Percentiles rank a stretch among this genome's conserved stretches.
Evolutionary conservation across 495 filamentous ascomycete species (phyloP).

Genomic region (Xylaria castorea): DNA sequence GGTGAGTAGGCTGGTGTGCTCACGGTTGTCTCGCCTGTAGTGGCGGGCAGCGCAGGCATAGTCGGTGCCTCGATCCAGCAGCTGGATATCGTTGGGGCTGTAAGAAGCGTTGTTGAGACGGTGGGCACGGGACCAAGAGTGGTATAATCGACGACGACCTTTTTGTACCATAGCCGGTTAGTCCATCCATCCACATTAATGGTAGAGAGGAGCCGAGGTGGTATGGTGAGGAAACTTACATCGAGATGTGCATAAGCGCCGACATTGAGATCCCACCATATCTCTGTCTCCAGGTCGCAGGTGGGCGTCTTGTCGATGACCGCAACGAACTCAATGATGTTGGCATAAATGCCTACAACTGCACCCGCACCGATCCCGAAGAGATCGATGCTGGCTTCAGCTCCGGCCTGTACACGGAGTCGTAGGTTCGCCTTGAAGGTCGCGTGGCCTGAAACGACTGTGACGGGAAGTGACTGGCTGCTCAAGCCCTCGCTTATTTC

Average conservation of each 20-base stretch:
- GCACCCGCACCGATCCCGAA: conserved; percentile 43
- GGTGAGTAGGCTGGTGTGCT: neutral
- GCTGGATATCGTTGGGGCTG: conserved; percentile 33
- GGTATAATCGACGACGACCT: conserved; percentile 39
- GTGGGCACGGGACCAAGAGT: conserved; percentile 40
- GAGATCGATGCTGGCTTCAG: conserved; percentile 32
- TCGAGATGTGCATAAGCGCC: conserved; percentile 39
- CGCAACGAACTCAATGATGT: conserved; percentile 44
- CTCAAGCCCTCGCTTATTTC: conserved; percentile 37
- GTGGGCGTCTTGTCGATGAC: conserved; percentile 35
- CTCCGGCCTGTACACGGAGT: conserved; percentile 43
- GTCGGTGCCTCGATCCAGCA: conserved; percentile 31
- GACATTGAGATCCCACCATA: conserved; percentile 41
- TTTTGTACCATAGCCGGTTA: neutral
- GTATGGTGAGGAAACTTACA: conserved; percentile 10
- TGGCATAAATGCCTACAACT: conserved; percentile 42
- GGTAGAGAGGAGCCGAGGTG: neutral
- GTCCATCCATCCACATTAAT: neutral
- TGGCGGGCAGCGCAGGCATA: neutral
- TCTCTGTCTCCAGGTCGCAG: conserved; percentile 35
- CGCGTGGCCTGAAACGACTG: conserved; percentile 35
- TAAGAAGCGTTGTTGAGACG: conserved; percentile 40
- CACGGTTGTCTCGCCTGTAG: neutral
- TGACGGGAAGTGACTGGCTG: conserved; percentile 39
- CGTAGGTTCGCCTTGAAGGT: conserved; percentile 45